Evolutionary conservation across 805 yeast species (phyloP).

Genomic region (Starmerella lactis-condensi): DNA sequence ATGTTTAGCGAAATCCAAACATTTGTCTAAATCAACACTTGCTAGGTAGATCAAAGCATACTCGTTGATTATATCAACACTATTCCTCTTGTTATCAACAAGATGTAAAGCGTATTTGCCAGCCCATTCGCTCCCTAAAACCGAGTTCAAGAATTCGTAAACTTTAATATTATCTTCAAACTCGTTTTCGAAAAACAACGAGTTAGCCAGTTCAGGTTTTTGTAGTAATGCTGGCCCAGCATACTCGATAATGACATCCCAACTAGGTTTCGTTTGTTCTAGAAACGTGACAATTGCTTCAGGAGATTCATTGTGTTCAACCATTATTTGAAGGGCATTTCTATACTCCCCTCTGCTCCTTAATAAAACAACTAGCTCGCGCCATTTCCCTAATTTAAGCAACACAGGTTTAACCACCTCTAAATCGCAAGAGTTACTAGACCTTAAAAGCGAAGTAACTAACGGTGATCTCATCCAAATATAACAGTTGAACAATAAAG

Average conservation of each 20-base stretch:
- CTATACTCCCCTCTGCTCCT: constrained; percentile 42
- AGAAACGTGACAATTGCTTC: constrained; percentile 9
- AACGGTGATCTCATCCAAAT: constrained; percentile 47
- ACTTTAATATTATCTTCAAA: constrained; percentile 11
- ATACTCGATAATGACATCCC: constrained; percentile 40
- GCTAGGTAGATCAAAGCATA: constrained; percentile 6
- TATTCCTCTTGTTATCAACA: constrained; percentile 1
- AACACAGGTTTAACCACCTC: constrained; percentile 40
- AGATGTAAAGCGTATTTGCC: constrained; percentile 5
- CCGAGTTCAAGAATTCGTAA: constrained; percentile 5
- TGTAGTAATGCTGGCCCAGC: constrained; percentile 33
- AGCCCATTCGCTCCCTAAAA: constrained; percentile 2
- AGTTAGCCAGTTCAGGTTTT: constrained; percentile 25
- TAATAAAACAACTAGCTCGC: constrained; percentile 64
- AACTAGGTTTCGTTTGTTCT: constrained; percentile 18
- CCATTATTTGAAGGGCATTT: constrained; percentile 47
- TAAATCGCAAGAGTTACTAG: constrained; percentile 56
- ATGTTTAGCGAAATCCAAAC: too few relatives aligned
- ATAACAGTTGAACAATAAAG: constrained; percentile 61
- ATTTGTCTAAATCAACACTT: background rate
- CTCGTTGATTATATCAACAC: constrained; percentile 7
- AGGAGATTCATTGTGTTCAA: constrained; percentile 20
- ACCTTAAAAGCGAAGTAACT: constrained; percentile 65
- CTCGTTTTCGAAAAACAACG: constrained; percentile 42
- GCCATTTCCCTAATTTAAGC: constrained; percentile 29